These are phyloP conservation scores for Lentinus tigrinus DNA, from an alignment of 768 basidiomycete genomes.

Conservation along the genomic window DNA sequence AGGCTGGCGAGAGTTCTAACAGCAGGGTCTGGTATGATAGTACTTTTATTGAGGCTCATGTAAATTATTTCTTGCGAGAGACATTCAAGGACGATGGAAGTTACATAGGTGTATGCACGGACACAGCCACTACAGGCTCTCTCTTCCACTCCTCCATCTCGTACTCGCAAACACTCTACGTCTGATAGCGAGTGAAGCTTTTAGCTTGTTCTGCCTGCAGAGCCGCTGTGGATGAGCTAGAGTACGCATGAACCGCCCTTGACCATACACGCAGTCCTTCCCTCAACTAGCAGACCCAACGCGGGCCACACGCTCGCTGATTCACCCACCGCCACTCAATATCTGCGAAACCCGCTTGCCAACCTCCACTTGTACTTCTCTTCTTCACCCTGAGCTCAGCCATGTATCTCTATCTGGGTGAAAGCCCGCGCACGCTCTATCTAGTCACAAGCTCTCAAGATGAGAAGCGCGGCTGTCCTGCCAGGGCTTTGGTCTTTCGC, in stretches of 20 bases:
- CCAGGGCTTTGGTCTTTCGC: slow-evolving; percentile 70
- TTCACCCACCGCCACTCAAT: background rate
- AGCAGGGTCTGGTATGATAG: background rate
- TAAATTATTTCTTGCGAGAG: background rate
- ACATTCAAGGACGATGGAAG: background rate
- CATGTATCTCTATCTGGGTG: slow-evolving; percentile 78
- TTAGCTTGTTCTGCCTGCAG: too few relatives aligned
- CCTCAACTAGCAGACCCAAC: background rate
- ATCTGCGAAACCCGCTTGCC: too few relatives aligned
- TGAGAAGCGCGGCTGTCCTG: slow-evolving; percentile 58
- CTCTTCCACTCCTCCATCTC: too few relatives aligned
- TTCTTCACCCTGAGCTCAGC: too few relatives aligned
- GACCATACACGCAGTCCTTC: background rate
- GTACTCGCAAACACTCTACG: too few relatives aligned
- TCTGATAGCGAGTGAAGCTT: background rate
- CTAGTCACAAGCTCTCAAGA: slow-evolving; percentile 71
- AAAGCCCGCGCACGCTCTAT: slow-evolving; percentile 67
- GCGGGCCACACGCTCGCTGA: background rate
- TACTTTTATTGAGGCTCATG: background rate
- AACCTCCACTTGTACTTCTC: too few relatives aligned
- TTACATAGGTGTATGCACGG: background rate
- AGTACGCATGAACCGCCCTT: background rate
- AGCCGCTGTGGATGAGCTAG: too few relatives aligned
- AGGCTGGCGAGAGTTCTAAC: background rate
- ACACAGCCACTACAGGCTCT: too few relatives aligned